Conservation (phyloP, 164 flowering plant species). For the Buxus sempervirens region DNA sequence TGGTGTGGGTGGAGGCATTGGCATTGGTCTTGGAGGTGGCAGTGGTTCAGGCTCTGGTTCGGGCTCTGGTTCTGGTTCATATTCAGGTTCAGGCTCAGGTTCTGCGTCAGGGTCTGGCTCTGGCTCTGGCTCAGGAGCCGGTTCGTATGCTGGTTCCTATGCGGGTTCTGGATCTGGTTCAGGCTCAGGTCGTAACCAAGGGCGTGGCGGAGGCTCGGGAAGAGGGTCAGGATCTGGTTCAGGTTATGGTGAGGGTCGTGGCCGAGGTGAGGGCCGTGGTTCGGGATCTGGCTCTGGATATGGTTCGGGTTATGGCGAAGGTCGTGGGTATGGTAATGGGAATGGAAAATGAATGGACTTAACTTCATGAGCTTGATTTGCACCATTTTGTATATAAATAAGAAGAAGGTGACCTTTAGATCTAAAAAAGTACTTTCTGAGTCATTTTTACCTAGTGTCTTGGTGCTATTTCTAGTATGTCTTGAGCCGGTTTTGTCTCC, state of each 20-base stretch:
- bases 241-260: conserved; percentile 14
- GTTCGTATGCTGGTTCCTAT: conserved; percentile 19
- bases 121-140: conserved; percentile 36
- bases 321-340: conserved; percentile 2
- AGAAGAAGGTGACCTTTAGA: neutral
- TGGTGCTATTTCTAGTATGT: too few species aligned
- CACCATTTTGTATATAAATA: neutral
- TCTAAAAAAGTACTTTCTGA: too few species aligned
- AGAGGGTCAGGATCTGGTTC: neutral
- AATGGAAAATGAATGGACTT: too few species aligned
- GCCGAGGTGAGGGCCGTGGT: conserved; percentile 17
- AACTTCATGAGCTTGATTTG: too few species aligned
- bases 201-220: conserved; percentile 15
- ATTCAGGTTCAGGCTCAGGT: conserved; percentile 26
- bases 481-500: too few species aligned
- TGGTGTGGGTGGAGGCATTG: conserved; percentile 19
- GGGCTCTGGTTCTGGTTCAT: conserved; percentile 14
- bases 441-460: too few species aligned
- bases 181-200: conserved; percentile 19
- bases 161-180: conserved; percentile 31
- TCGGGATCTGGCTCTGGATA: neutral
- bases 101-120: conserved; percentile 19
- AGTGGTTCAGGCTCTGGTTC: conserved; percentile 14
- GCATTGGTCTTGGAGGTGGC: conserved; percentile 4
- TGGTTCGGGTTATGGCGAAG: conserved; percentile 1